Evolutionary conservation across 495 filamentous ascomycete species (phyloP), one percentile per base, ranked within the genome.

Genomic region (Podospora appendiculata): DNA sequence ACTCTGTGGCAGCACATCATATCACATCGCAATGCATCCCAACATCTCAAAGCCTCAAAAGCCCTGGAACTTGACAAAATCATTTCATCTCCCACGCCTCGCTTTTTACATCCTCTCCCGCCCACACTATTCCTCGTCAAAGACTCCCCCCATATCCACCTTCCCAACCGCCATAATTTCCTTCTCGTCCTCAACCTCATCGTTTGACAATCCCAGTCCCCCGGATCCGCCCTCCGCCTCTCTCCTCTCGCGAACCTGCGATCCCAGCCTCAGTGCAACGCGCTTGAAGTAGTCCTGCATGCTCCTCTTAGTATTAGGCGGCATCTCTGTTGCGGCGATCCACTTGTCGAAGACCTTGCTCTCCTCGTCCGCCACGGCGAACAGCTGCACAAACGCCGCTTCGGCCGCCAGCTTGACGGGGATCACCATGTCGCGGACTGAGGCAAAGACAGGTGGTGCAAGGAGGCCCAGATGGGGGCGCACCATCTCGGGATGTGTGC

Each of bases 281-380:
- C 94, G 78, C 76, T 95, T 96, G 72, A 97, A 97, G 71, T 98
- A 98, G 60, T 98, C 93, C 42, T 85, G 80, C 88, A 97, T 96
- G 64, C 87, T 91, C 51, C 93, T 73, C 78, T 94, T 94, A 33
- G 79, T 80, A 8, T 78, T 83, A 0, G 86, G 73, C 4, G 80
- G 72, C 35, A 95, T 67, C 0, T 80, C 81, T 1, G 59, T 58
- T 0, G 61, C 65, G 4, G 58, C 57, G 66, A 97, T 82, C 61
- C 90, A 98, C 74, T 90, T 90, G 51, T 98, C 92, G 60, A 96
- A 97, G 18, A 96, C 84, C 54, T 83, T 84, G 39, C 75, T 76
- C 57, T 96, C 93, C 50, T 85, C 81, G 32, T 96, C 88, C 1
- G 90, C 89, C 1, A 97, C 90, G 2, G 81, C 80, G 72, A 98